Percentiles rank a stretch among this genome's conserved stretches.
Conservation (phyloP, 768 basidiomycete genomes). For the Termitomyces sp. region DNA sequence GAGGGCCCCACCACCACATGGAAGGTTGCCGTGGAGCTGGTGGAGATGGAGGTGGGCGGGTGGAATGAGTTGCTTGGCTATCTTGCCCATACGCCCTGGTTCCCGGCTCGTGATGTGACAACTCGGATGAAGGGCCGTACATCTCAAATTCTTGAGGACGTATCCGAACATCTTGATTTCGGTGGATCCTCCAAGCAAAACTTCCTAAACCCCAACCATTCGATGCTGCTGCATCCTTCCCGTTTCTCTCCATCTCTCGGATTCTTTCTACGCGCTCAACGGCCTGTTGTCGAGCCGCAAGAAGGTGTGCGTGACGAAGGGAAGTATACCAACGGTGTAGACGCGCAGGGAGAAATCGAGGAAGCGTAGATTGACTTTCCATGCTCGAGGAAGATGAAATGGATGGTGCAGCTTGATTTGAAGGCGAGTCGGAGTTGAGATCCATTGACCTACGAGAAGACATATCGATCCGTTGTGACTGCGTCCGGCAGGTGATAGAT, state of each 20-base stretch:
- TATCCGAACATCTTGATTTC: constrained; percentile 2
- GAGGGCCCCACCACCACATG: constrained; percentile 79
- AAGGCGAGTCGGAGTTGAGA: constrained; percentile 5
- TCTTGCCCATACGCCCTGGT: background rate
- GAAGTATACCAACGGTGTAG: constrained; percentile 52
- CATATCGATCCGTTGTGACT: background rate
- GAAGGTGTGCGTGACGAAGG: constrained; percentile 64
- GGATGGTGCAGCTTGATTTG: background rate
- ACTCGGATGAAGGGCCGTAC: constrained; percentile 9
- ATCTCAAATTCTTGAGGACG: constrained; percentile 17
- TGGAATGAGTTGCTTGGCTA: background rate
- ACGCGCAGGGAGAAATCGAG: constrained; percentile 32
- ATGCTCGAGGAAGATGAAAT: constrained; percentile 12
- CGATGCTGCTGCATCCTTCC: constrained; percentile 19
- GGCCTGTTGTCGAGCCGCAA: constrained; percentile 67
- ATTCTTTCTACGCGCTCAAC: constrained; percentile 62
- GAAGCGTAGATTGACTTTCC: constrained; percentile 22
- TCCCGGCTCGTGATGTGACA: background rate
- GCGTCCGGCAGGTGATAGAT: background rate
- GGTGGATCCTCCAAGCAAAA: constrained; percentile 39
- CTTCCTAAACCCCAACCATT: constrained; percentile 73
- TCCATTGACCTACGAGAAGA: constrained; percentile 3
- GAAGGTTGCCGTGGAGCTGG: constrained; percentile 28
- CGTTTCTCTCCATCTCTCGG: constrained; percentile 49
- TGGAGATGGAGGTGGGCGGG: constrained; percentile 5